Percentiles rank a stretch among this genome's conserved stretches.
phyloP scores from a whole-genome alignment of 2,329 filamentous ascomycete genomes.

The Nemania serpens region DNA sequence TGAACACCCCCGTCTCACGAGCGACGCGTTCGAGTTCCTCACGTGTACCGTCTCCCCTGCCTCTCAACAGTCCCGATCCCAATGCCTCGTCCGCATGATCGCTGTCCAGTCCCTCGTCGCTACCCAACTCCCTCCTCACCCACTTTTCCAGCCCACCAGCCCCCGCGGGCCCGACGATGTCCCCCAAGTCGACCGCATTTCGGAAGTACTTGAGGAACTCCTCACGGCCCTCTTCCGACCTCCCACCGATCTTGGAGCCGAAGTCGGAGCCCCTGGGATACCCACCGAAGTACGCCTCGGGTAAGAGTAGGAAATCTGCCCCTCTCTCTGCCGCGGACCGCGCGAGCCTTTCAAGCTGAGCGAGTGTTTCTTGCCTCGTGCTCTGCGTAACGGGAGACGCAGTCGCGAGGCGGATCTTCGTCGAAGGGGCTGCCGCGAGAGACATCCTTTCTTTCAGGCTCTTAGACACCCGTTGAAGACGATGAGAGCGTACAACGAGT shows the following conservation, averaged over 20 bases:
- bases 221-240: constrained; percentile 73
- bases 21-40: constrained; percentile 80
- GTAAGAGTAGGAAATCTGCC: constrained; percentile 79
- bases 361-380: constrained; percentile 64
- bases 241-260: constrained; percentile 73
- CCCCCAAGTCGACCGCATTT: constrained; percentile 79
- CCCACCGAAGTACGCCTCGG: constrained; percentile 89
- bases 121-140: constrained; percentile 57
- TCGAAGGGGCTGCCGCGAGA: constrained; percentile 20
- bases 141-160: constrained; percentile 66
- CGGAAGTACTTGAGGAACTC: constrained; percentile 84
- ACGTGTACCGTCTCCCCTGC: constrained; percentile 69
- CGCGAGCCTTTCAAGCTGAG: constrained; percentile 66
- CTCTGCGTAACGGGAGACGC: constrained; percentile 58
- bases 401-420: constrained; percentile 57
- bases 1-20: constrained; percentile 76
- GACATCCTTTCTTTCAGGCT: not conserved
- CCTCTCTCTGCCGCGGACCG: constrained; percentile 60
- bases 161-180: constrained; percentile 57
- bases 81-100: constrained; percentile 30
- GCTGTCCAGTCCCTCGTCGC: constrained; percentile 7
- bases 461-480: not conserved
- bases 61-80: no score
- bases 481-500: not conserved
- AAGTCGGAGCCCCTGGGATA: constrained; percentile 85